Conservation (phyloP, 2,329 filamentous ascomycete species). For the Venturia effusa region DNA sequence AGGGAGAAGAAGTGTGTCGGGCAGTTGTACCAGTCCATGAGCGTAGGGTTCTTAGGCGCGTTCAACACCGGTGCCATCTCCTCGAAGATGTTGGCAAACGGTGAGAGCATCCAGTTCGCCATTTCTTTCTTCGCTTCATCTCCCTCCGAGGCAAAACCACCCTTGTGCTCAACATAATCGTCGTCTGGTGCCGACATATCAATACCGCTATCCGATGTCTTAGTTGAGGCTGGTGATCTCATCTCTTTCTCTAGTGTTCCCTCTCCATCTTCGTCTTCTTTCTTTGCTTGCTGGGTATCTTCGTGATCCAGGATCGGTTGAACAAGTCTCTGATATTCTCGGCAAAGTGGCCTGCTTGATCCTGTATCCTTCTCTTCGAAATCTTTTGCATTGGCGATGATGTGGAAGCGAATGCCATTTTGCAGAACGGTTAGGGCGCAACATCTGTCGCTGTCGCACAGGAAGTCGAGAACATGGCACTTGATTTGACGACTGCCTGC, state of each 20-base stretch:
- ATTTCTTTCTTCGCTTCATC: slow-evolving; percentile 18
- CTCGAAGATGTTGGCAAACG: slow-evolving; percentile 15
- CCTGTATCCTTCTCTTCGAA: slow-evolving; percentile 16
- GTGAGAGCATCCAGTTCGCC: slow-evolving; percentile 22
- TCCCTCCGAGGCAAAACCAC: slow-evolving; percentile 10
- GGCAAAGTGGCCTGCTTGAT: slow-evolving; percentile 14
- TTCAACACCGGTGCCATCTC: slow-evolving; percentile 11
- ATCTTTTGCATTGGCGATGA: slow-evolving; percentile 20
- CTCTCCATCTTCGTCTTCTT: slow-evolving; percentile 14
- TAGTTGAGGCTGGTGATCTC: not conserved
- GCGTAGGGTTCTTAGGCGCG: slow-evolving; percentile 14
- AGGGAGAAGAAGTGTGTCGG: slow-evolving; percentile 21
- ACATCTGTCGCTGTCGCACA: slow-evolving; percentile 21
- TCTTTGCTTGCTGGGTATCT: slow-evolving; percentile 14
- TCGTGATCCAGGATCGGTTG: not conserved
- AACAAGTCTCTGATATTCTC: slow-evolving; percentile 18
- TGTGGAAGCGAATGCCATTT: slow-evolving; percentile 22
- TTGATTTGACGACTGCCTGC: not conserved
- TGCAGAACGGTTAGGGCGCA: slow-evolving; percentile 22
- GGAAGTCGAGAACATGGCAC: slow-evolving; percentile 23
- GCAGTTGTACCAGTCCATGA: slow-evolving; percentile 22
- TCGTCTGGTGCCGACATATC: slow-evolving; percentile 15
- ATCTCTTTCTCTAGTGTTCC: slow-evolving; percentile 12
- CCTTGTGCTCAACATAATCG: slow-evolving; percentile 12
- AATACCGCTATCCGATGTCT: slow-evolving; percentile 19